Base-by-base conservation (phyloP, 805 yeast genomes). In the Henningerozyma blattae region DNA sequence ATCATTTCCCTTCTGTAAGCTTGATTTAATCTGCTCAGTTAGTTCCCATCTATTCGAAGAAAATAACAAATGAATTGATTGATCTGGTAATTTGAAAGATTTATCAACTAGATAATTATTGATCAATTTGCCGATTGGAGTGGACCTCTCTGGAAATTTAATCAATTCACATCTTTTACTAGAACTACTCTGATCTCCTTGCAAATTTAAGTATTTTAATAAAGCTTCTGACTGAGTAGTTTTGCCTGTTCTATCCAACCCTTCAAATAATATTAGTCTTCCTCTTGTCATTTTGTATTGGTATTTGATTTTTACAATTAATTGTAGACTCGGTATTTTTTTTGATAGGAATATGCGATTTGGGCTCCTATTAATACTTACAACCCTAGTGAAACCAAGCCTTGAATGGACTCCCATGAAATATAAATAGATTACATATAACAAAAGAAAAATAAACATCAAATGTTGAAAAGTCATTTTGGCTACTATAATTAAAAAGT, bases 41-140 rank as follows among this genome's bases (percentile, higher is more conserved):
- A 73, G 46, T 53, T 91, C 99, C 99, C 99, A 91, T 42, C 99
- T 62, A 48, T 91, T 91, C 1, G 97, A 95, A 44, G 86, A 75
- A 54, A 91, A 91, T 22, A 91, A 60, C 17, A 91, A 62, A 56
- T 91, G 99, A 4, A 86, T 78, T 0, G 94, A 65, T 52, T 85
- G 77, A 48, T 87, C 95, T 14, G 76, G 70, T 15, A 86, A 53
- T 6, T 57, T 41, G 39, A 70, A 68, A 1, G 53, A 36, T 16
- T 61, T 58, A 42, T 75, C 67, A 0, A 71, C 67, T 18, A 91
- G 63, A 52, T 86, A 91, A 34, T 64, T 54, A 55, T 91, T 72
- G 47, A 91, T 87, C 43, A 86, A 58, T 38, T 67, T 50, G 2
- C 99, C 99, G 28, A 85, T 79, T 9, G 68, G 67, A 0, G 97